phyloP scores from a whole-genome alignment of 306 rosid genomes.

The Vachellia collinsii region DNA sequence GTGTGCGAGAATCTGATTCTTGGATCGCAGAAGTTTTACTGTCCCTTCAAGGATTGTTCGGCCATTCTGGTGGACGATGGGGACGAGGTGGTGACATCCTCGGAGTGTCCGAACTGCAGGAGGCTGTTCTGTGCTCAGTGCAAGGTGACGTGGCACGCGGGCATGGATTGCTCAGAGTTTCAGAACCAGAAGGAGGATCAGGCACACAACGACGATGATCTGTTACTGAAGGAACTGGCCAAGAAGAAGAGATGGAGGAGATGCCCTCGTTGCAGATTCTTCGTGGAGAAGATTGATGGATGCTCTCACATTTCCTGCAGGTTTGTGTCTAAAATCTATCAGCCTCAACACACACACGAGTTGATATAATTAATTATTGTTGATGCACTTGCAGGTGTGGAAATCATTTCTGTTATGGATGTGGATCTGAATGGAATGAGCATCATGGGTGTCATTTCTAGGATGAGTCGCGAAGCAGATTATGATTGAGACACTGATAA shows the following conservation, averaged over 20 bases:
- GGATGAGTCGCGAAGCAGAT: not conserved
- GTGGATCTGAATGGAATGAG: constrained; percentile 42
- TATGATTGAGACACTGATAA: not conserved
- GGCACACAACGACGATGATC: constrained; percentile 52
- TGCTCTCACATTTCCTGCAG: constrained; percentile 64
- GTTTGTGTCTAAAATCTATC: constrained; percentile 13
- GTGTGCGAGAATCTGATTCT: constrained; percentile 53
- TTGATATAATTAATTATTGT: too few species aligned
- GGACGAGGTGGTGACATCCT: constrained; percentile 34
- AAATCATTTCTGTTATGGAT: constrained; percentile 46
- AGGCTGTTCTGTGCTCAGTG: constrained; percentile 70
- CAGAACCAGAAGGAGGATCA: constrained; percentile 28
- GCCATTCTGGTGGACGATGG: constrained; percentile 54
- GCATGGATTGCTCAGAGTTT: constrained; percentile 51
- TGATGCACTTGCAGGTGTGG: constrained; percentile 45
- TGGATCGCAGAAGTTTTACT: constrained; percentile 44
- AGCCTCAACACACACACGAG: too few species aligned
- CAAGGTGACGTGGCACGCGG: constrained; percentile 63
- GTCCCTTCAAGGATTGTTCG: constrained; percentile 65
- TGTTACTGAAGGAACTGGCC: constrained; percentile 48
- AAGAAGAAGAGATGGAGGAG: constrained; percentile 52
- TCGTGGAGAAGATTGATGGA: constrained; percentile 53
- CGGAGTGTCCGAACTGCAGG: constrained; percentile 59
- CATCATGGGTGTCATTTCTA: not conserved
- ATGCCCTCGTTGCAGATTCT: constrained; percentile 55